Conservation (phyloP, 768 basidiomycete genomes). For the Hericium coralloides region DNA sequence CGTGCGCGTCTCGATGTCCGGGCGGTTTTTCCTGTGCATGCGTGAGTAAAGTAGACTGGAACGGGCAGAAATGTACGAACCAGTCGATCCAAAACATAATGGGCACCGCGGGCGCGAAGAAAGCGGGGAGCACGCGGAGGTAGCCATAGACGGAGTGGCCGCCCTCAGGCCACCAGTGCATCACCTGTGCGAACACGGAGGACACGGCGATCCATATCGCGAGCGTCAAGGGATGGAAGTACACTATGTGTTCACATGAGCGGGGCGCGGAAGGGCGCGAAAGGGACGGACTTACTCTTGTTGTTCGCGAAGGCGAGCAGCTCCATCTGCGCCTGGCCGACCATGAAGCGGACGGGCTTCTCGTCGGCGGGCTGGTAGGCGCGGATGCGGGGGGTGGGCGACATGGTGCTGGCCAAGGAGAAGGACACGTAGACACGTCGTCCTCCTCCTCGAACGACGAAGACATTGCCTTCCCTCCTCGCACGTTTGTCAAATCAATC, state of each 20-base stretch:
- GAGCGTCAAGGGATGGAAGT: conserved; percentile 49
- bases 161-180: conserved; percentile 61
- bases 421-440: neutral
- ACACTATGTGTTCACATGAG: conserved; percentile 28
- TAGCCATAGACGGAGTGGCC: conserved; percentile 38
- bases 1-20: conserved; percentile 49
- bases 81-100: conserved; percentile 64
- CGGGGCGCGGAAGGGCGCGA: neutral
- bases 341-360: conserved; percentile 51
- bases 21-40: conserved; percentile 54
- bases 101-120: conserved; percentile 55
- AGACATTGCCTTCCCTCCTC: neutral
- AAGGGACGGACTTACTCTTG: conserved; percentile 26
- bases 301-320: conserved; percentile 59
- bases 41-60: neutral
- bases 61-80: conserved; percentile 29
- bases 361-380: conserved; percentile 40
- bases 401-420: neutral
- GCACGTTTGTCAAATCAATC: conserved; percentile 16
- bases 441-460: neutral
- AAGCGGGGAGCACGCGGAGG: conserved; percentile 53
- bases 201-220: conserved; percentile 55
- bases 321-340: conserved; percentile 62
- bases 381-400: conserved; percentile 36
- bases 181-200: conserved; percentile 44